Base-by-base conservation (phyloP, 1,284 basidiomycete species). In the Tilletia caries region DNA sequence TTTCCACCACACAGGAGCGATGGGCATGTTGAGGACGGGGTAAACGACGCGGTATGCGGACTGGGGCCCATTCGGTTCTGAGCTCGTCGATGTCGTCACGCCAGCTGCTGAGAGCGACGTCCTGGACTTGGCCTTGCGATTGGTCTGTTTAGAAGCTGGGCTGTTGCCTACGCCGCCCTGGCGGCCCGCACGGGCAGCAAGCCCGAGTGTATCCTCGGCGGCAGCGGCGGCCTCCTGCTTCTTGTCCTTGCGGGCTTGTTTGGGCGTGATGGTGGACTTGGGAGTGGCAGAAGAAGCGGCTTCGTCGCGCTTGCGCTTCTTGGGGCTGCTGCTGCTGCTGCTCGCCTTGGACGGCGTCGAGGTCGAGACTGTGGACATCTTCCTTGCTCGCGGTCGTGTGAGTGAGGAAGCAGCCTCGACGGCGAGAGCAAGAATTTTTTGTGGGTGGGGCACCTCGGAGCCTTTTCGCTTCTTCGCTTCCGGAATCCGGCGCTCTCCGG, bases 11-110 rank as follows among this genome's bases (percentile, higher is more conserved):
- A 78, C 73, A 8, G 81, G 81, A 5, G 81, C 78, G 27, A 82
- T 78, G 37, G 79, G 70, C 5, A 82, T 69, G 29, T 77, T 71
- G 72, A 83, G 72, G 20, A 72, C 66, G 13, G 78, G 77, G 34
- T 74, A 76, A 44, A 80, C 64, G 8, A 70, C 67, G 23, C 73
- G 73, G n/a, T 81, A 76, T 2, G 79, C 81, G 1, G 76, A 67
- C 33, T 67, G 20, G 15, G 66, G 33, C 10, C 27, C n/a, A 5
- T 27, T 32, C 12, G n/a, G n/a, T n/a, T n/a, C n/a, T n/a, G n/a
- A n/a, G n/a, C n/a, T n/a, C n/a, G n/a, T n/a, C n/a, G n/a, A n/a
- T n/a, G n/a, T n/a, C n/a, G n/a, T n/a, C n/a, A 41, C 37, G 37
- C 10, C 37, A 41, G 37, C 37, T 10, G 8, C 37, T 15, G 37